Conservation (phyloP, 768 basidiomycete species). For the Sarcomyxa edulis region DNA sequence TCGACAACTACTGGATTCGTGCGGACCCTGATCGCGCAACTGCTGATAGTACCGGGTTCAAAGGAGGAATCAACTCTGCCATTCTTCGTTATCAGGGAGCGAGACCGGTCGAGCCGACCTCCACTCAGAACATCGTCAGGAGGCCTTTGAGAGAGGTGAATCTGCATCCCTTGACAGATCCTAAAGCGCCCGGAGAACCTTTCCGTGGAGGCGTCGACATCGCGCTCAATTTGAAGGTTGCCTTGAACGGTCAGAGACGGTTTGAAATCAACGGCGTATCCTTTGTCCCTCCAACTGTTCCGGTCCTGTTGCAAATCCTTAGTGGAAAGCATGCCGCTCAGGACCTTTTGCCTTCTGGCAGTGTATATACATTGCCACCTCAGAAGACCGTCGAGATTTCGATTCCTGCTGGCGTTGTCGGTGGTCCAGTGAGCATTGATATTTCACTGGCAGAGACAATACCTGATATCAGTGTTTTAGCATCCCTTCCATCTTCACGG, state of each 20-base stretch:
- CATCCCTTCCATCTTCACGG: constrained; percentile 16
- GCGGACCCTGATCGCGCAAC: constrained; percentile 26
- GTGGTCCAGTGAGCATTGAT: neutral
- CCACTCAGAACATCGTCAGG: constrained; percentile 10
- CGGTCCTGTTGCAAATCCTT: constrained; percentile 35
- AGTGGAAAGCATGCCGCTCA: constrained; percentile 25
- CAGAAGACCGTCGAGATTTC: constrained; percentile 2
- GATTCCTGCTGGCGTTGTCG: neutral
- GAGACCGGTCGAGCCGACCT: constrained; percentile 21
- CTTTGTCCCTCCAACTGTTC: constrained; percentile 26
- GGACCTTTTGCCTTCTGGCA: constrained; percentile 2
- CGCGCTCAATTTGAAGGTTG: constrained; percentile 23
- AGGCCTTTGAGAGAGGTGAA: constrained; percentile 28
- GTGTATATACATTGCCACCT: neutral
- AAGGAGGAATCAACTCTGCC: constrained; percentile 14
- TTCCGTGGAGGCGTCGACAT: constrained; percentile 35
- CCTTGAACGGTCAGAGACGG: constrained; percentile 11
- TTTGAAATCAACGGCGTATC: constrained; percentile 17
- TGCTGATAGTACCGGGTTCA: constrained; percentile 18
- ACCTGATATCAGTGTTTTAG: constrained; percentile 5
- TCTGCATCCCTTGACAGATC: constrained; percentile 20
- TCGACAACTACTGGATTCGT: constrained; percentile 44
- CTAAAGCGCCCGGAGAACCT: constrained; percentile 29
- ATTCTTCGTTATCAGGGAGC: constrained; percentile 28
- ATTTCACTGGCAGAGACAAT: neutral